Percentiles rank a stretch among this genome's conserved stretches.
Evolutionary conservation across 1,284 basidiomycete genomes (phyloP).

Genomic region (Thelephora terrestris): DNA sequence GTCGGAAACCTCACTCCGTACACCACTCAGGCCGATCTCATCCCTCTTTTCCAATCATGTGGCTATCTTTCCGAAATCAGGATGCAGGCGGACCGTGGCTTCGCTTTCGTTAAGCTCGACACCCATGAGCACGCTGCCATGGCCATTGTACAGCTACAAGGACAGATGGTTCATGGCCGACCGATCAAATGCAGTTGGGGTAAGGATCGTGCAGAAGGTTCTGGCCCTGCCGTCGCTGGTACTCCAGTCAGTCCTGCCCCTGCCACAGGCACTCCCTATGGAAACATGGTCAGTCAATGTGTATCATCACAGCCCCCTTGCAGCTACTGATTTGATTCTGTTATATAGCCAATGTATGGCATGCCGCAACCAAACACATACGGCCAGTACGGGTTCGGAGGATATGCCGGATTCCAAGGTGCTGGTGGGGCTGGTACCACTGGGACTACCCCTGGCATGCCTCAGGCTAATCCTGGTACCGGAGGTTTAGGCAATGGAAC

Average conservation of each 20-base stretch:
- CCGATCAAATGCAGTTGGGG: constrained; percentile 99
- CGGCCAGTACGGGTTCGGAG: constrained; percentile 70
- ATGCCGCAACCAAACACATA: constrained; percentile 76
- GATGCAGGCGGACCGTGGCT: constrained; percentile 96
- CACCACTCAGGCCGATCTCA: constrained; percentile 90
- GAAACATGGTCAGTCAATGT: constrained; percentile 48
- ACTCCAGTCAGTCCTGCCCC: constrained; percentile 53
- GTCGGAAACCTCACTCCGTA: constrained; percentile 97
- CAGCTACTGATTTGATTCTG: constrained; percentile 1
- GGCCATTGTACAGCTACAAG: constrained; percentile 93
- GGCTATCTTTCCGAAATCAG: constrained; percentile 97
- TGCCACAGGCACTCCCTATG: constrained; percentile 52
- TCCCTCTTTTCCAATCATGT: constrained; percentile 93
- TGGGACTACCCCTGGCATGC: constrained; percentile 57
- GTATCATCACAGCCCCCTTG: constrained; percentile 4
- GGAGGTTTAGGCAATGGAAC: constrained; percentile 46
- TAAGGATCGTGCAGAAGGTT: constrained; percentile 80
- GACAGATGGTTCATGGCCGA: constrained; percentile 90
- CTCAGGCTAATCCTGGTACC: constrained; percentile 32
- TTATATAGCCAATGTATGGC: constrained; percentile 69
- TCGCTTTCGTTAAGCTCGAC: constrained; percentile 97
- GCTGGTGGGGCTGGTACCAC: constrained; percentile 53
- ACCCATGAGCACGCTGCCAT: constrained; percentile 96
- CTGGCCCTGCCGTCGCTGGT: constrained; percentile 37
- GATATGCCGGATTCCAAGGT: constrained; percentile 61